Evolutionary conservation across 768 basidiomycete genomes (phyloP).

Genomic region (Rhizopogon sp.): DNA sequence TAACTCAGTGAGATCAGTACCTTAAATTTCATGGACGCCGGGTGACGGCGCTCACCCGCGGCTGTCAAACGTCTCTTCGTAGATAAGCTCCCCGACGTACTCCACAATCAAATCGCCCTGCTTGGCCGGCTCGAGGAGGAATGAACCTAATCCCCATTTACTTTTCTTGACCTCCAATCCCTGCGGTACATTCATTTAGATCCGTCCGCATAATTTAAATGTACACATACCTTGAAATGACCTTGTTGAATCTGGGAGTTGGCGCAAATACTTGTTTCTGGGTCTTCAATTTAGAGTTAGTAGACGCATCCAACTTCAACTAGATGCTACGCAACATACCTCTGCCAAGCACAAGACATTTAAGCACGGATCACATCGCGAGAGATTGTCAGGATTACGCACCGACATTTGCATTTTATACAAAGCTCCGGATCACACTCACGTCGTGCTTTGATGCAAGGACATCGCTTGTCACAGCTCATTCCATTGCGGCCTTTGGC

Average conservation of each 20-base stretch:
- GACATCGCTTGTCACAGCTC: slow-evolving; percentile 40
- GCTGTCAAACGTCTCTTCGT: slow-evolving; percentile 40
- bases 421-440: slow-evolving; percentile 75
- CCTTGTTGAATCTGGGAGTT: slow-evolving; percentile 48
- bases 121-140: slow-evolving; percentile 38
- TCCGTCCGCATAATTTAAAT: not conserved
- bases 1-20: not conserved
- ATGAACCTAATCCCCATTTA: slow-evolving; percentile 51
- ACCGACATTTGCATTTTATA: slow-evolving; percentile 44
- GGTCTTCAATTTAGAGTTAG: slow-evolving; percentile 16
- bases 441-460: slow-evolving; percentile 42
- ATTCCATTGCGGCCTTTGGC: slow-evolving; percentile 16
- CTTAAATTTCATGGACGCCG: not conserved
- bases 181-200: slow-evolving; percentile 19
- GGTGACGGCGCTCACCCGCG: slow-evolving; percentile 39
- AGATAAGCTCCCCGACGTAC: slow-evolving; percentile 62
- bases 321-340: slow-evolving; percentile 10
- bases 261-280: slow-evolving; percentile 31
- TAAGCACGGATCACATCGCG: not conserved
- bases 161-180: slow-evolving; percentile 38
- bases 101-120: slow-evolving; percentile 54
- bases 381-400: slow-evolving; percentile 10
- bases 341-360: slow-evolving; percentile 8
- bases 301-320: not conserved
- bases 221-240: slow-evolving; percentile 34